A percentile compares a stretch with the other conserved stretches of the same genome.
These are phyloP conservation scores for Coniochaeta ligniaria DNA, from an alignment of 2,329 filamentous ascomycete species.

Conservation along the genomic window DNA sequence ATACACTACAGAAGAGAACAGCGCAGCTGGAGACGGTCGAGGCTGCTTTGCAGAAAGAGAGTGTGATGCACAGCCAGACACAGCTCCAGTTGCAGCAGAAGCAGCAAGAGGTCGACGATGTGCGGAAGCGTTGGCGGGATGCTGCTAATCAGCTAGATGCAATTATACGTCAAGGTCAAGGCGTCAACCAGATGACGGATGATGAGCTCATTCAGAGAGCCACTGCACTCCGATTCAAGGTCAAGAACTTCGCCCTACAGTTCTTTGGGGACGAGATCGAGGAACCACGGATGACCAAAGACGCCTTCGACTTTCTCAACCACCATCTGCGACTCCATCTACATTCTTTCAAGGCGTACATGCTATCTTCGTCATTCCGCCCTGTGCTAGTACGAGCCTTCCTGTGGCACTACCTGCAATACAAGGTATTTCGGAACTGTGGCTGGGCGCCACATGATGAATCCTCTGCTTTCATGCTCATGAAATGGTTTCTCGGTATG, in stretches of 20 bases:
- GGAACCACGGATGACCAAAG: background rate
- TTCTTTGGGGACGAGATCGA: background rate
- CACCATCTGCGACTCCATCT: background rate
- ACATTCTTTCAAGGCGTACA: background rate
- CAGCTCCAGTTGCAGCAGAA: background rate
- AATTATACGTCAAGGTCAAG: background rate
- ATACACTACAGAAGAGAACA: too few species aligned
- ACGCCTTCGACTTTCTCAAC: background rate
- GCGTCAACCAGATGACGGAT: background rate
- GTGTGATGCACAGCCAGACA: background rate
- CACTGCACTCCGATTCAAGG: background rate
- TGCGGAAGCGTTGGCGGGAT: background rate
- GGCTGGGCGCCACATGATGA: too few species aligned
- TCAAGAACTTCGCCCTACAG: background rate
- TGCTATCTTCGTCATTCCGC: background rate
- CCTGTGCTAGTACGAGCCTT: background rate
- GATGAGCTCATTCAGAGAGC: background rate
- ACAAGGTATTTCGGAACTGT: too few species aligned
- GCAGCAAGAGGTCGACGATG: background rate
- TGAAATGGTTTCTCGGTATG: too few species aligned
- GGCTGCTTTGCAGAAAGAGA: background rate
- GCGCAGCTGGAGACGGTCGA: background rate
- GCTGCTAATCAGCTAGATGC: background rate
- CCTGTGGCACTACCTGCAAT: background rate
- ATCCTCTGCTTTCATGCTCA: too few species aligned